Evolutionary conservation across 768 basidiomycete species (phyloP).

Genomic region (Termitomyces titanicus): DNA sequence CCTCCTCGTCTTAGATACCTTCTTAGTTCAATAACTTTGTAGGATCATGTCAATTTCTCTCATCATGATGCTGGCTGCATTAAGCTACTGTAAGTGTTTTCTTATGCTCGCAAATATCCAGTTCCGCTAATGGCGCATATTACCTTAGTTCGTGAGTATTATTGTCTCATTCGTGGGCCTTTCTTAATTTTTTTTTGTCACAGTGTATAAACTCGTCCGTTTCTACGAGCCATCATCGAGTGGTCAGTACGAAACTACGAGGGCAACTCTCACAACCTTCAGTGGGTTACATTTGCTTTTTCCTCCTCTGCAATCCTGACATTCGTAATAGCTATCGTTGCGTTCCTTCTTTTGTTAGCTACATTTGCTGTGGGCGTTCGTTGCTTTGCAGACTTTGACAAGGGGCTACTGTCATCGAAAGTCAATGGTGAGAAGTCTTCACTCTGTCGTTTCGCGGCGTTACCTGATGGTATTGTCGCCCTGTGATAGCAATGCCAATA

Average conservation of each 20-base stretch:
- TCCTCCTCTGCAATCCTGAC: background rate
- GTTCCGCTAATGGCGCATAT: background rate
- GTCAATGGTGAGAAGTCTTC: slow-evolving; percentile 58
- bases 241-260: slow-evolving; percentile 61
- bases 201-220: slow-evolving; percentile 83
- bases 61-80: slow-evolving; percentile 73
- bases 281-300: slow-evolving; percentile 44
- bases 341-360: slow-evolving; percentile 69
- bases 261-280: slow-evolving; percentile 77
- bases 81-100: slow-evolving; percentile 66
- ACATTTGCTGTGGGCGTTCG: slow-evolving; percentile 75
- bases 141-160: slow-evolving; percentile 37
- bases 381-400: slow-evolving; percentile 81
- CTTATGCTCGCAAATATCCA: background rate
- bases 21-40: background rate
- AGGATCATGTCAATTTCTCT: slow-evolving; percentile 75
- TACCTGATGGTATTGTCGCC: slow-evolving; percentile 31
- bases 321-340: slow-evolving; percentile 54
- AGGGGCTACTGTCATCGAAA: slow-evolving; percentile 73
- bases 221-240: slow-evolving; percentile 66
- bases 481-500: slow-evolving; percentile 43
- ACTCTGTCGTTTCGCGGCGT: slow-evolving; percentile 17
- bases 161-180: background rate
- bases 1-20: background rate
- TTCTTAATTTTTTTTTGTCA: background rate